Base-by-base conservation (phyloP, 768 basidiomycete species). In the Lactarius akahatsu region DNA sequence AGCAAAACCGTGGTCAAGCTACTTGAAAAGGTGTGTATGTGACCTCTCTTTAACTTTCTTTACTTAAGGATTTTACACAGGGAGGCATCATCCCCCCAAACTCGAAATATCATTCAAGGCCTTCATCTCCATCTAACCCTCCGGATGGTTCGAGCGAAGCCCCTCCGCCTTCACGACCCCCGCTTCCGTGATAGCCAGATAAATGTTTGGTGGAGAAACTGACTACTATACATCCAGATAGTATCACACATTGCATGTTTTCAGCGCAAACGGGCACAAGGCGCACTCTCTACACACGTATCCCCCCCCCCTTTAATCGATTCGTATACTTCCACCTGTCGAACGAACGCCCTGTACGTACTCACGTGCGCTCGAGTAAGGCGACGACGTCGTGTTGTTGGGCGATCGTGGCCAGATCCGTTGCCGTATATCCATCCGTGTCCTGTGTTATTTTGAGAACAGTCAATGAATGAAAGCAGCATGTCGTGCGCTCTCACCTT, bases 1-100 rank as follows among this genome's bases (percentile, higher is more conserved):
- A 90, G 86, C 55, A 87, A 88, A 73, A 81, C 89, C 7, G 92
- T 91, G 5, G 85, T 89, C 47, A 87, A 82, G 71, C 73, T 98
- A 70, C 77, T 98, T 73, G 87, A 90, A 74, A 79, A 88, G 82
- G 96, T 94, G 72, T 73, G 90, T 81, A 68, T 58, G 9, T 36
- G 1, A 40, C 40, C 41, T 36, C 38, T n/a, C 28, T n/a, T 41
- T 47, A 16, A 50, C 7, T 32, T 50, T n/a, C 34, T 38, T 32
- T 65, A 20, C 66, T 64, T 64, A 61, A 59, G 67, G 43, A 4
- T 23, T 23, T 18, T 8, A 9, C 63, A 15, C 62, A 90, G 89
- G 89, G 89, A 63, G 83, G 85, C 41, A 81, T 90, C 59, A 78
- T 89, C 57, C 78, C 81, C 55, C 81, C 85, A 26, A 79, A 79